Evolutionary conservation across 2,329 filamentous ascomycete genomes (phyloP), one percentile per base, ranked within the genome.

Genomic region (Capronia coronata): DNA sequence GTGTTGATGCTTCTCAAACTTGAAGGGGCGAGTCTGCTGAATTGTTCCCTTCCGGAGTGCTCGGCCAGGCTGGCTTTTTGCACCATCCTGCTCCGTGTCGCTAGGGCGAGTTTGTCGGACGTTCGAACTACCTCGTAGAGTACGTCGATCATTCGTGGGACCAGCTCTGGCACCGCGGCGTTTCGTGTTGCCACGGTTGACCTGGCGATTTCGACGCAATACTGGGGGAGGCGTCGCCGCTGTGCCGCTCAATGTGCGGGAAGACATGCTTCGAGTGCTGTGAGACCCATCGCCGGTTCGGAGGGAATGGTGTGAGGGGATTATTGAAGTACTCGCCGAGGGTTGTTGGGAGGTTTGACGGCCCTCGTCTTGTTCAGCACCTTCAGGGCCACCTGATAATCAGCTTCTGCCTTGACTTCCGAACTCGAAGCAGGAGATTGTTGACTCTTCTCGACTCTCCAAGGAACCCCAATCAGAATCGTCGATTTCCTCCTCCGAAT

Each of bases 1-100:
- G 16, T 56, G 43, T 11, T 52, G 44, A 23, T 52, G 39, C 34
- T 58, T 60, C 10, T 60, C 56, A 25, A 52, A 55, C 29, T 49
- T 49, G 41, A 38, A 57, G 1, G 58, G 58, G 16, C 52, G 37
- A 9, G 38, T 47, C 35, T 60, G 58, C 27, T 51, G 39, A 3
- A 54, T n/a, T 18, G 44, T 57, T 23, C 53, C 34, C 42, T 49
- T 51, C 1, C 58, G 54, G 21, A 59, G 43, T 7, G 34, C 39
- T 29, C 52, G 48, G 5, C 19, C 46, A 25, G 38, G 19, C 9
- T 6, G 29, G 3, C 29, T 32, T 27, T 27, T 5, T 27, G 10
- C 23, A 10, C 23, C 23, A 10, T 27, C 23, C 29, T 32, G 29
- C n/a, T n/a, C 29, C 29, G 29, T 11, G 29, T 32, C 29, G 29